Evolutionary conservation across 2,329 filamentous ascomycete species (phyloP).

Genomic region (Neofusicoccum laricinum): DNA sequence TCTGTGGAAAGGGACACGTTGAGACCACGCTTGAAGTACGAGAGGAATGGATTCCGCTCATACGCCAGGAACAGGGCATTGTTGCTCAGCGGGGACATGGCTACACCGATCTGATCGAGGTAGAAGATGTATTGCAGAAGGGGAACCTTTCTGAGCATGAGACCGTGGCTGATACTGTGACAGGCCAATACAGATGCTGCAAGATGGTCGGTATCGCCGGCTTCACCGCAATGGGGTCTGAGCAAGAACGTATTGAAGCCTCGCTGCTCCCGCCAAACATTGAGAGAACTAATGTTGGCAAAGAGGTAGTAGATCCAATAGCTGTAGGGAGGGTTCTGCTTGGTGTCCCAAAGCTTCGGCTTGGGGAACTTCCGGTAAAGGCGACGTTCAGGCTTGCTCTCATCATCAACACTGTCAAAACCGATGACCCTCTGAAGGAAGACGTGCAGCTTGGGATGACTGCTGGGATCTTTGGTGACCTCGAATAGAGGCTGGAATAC

Average conservation of each 20-base stretch:
- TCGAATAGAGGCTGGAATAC: constrained; percentile 93
- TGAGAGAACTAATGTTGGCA: constrained; percentile 88
- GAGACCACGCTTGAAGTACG: constrained; percentile 90
- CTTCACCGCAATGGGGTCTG: constrained; percentile 92
- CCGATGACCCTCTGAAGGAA: constrained; percentile 95
- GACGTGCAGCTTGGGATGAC: constrained; percentile 87
- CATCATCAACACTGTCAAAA: constrained; percentile 96
- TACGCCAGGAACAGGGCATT: constrained; percentile 96
- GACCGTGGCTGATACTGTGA: constrained; percentile 94
- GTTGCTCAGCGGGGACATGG: constrained; percentile 98
- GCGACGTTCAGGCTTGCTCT: constrained; percentile 92
- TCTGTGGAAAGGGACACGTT: constrained; percentile 97
- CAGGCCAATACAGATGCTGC: constrained; percentile 88
- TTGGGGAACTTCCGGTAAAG: constrained; percentile 95
- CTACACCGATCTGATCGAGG: constrained; percentile 94
- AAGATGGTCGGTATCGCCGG: constrained; percentile 93
- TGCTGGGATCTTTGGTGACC: constrained; percentile 81
- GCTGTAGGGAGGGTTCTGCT: constrained; percentile 95
- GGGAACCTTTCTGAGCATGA: constrained; percentile 89
- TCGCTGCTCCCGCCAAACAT: constrained; percentile 83
- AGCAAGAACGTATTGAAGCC: constrained; percentile 96
- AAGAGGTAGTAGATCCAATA: constrained; percentile 99
- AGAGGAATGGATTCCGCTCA: constrained; percentile 92
- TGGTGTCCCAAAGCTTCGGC: constrained; percentile 82
- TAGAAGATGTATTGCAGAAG: constrained; percentile 97